Base-by-base conservation (phyloP, 164 flowering plant genomes). In the Santalum album region DNA sequence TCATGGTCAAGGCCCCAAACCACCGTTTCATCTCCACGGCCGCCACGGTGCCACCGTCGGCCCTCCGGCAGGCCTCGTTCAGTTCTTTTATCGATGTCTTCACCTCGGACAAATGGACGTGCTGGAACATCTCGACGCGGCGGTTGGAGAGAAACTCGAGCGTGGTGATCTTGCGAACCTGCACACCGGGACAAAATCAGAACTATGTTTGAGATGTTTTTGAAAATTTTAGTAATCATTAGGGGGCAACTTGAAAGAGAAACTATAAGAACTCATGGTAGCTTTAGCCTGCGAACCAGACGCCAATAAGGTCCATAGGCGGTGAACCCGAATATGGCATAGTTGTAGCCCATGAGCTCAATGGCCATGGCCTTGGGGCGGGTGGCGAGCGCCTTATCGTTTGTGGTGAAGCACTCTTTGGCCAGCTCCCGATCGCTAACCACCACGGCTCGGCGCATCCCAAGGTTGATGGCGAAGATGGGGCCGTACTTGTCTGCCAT, bases 1-100 rank as follows among this genome's bases (percentile, higher is more conserved):
- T 74, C 25, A 74, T n/a, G 0, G 43, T 55, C 25, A 72, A 12
- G 12, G 57, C 68, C 19, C 55, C 59, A 20, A 73, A 60, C 71
- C 64, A 42, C 20, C 52, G 25, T 39, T 60, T 63, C 61, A 69
- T 58, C 22, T 69, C 67, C 42, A 67, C 55, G 25, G 15, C 15
- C 40, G 16, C 6, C 35, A 14, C 7, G 40, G 12, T 36, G 35
- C n/a, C n/a, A n/a, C n/a, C n/a, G n/a, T n/a, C n/a, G n/a, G 34
- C 9, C 4, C 34, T 29, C 34, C 34, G 6, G 9, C 58, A 64
- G 1, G 35, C 18, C 16, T 23, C 16, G 17, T 57, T 10, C 6
- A 64, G 26, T n/a, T 57, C 67, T 45, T 29, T 47, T 16, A 64
- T 15, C 19, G 27, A 11, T 27, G 22, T n/a, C 4, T 53, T 44